Evolutionary conservation across 768 basidiomycete genomes (phyloP).

Genomic region (Mycena vulgaris): DNA sequence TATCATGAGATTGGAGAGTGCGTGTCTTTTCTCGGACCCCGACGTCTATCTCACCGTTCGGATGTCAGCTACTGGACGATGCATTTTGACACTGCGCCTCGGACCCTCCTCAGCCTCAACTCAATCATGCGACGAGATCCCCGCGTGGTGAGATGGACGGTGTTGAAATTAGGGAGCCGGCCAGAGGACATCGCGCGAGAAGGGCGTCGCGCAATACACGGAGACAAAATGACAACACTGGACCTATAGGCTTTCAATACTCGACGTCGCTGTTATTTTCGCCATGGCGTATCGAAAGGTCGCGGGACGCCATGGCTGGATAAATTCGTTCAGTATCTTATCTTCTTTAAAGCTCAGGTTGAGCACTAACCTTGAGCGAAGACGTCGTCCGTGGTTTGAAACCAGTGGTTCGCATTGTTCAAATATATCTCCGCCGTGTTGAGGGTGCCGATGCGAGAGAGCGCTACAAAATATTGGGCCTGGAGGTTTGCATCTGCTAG

Average conservation of each 20-base stretch:
- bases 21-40: conserved; percentile 51
- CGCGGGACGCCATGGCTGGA: too few species aligned
- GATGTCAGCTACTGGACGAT: conserved; percentile 87
- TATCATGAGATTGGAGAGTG: conserved; percentile 81
- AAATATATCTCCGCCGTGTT: too few species aligned
- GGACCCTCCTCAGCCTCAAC: conserved; percentile 75
- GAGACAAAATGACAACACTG: conserved; percentile 35
- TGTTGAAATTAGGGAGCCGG: conserved; percentile 82
- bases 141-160: conserved; percentile 86
- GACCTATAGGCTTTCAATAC: conserved; percentile 35
- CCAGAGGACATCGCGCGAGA: conserved; percentile 76
- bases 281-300: too few species aligned
- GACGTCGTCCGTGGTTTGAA: too few species aligned
- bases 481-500: too few species aligned
- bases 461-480: too few species aligned
- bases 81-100: conserved; percentile 90
- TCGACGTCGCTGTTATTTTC: too few species aligned
- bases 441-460: too few species aligned
- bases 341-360: too few species aligned
- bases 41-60: not conserved
- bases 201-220: conserved; percentile 60
- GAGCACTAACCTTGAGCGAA: too few species aligned
- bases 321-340: too few species aligned
- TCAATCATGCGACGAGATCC: conserved; percentile 83
- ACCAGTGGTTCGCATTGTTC: too few species aligned